Base-by-base conservation (phyloP, 2,329 filamentous ascomycete genomes). In the Cadophora sp. region DNA sequence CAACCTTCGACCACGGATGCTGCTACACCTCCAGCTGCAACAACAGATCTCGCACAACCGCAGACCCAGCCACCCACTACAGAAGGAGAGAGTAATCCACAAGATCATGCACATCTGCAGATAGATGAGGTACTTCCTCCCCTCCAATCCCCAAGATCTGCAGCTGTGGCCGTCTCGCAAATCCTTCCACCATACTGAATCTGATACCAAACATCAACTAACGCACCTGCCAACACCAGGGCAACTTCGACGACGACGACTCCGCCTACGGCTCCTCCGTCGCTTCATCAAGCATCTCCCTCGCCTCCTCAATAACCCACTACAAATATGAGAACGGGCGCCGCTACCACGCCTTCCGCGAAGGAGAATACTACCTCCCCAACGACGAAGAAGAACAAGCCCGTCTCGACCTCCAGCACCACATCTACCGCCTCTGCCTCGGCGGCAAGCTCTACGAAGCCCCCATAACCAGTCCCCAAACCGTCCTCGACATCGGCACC, bases 251-350 rank as follows among this genome's bases (percentile, higher is more conserved):
- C 16, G 64, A 62, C 27, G 36, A 27, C 48, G 59, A 66, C 50
- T 66, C 64, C 6, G 59, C 48, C 24, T 61, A 66, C 59, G 51
- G 58, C 22, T 55, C 53, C 11, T 56, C 48, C 8, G 58, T 62
- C 8, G 56, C 59, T 7, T 53, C 58, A 2, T 61, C 58, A 14
- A 58, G 55, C 20, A 24, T 41, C 47, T 80, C 78, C 27, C 70
- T 82, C 53, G 76, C 78, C 1, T 83, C 82, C 20, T 81, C 80
- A 60, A 62, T 69, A 9, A 62, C 59, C 13, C 58, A 69, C 27
- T 67, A 65, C 47, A 59, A 66, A 4, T 65, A 48, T 18, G 67
- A 69, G 58, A 69, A 69, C 24, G 67, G 67, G 20, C 58, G 67
- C 2, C 59, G 67, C 18, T 69, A 69, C 30, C 67, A 69, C 61